Evolutionary conservation across 225 moss, liverwort and hornwort genomes (phyloP).

Genomic region (Climacium dendroides): DNA sequence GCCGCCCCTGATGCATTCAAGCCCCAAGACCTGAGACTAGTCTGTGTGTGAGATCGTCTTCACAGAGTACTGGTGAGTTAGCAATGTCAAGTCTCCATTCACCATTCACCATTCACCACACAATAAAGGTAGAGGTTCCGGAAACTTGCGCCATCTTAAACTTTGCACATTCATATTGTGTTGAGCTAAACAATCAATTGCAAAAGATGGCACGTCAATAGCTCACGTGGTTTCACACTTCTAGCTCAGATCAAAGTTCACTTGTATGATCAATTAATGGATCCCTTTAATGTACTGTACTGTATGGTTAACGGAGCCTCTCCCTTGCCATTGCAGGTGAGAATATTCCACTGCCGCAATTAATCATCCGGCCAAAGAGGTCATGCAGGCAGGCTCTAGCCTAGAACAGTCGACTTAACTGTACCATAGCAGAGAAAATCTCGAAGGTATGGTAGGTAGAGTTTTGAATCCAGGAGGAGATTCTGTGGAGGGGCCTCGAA

Average conservation of each 20-base stretch:
- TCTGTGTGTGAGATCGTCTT: background rate
- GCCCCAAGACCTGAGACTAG: conserved; percentile 37
- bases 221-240: background rate
- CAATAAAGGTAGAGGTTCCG: background rate
- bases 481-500: background rate
- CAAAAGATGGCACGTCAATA: too few relatives aligned
- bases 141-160: background rate
- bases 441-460: background rate
- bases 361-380: background rate
- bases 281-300: too few relatives aligned
- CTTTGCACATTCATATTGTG: background rate
- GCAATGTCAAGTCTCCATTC: background rate
- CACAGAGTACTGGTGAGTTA: background rate
- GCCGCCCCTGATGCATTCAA: conserved; percentile 33
- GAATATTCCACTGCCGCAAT: background rate
- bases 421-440: conserved; percentile 5
- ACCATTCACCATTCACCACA: too few relatives aligned
- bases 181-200: background rate
- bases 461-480: background rate
- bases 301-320: background rate
- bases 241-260: background rate
- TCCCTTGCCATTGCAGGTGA: background rate
- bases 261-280: background rate
- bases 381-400: background rate
- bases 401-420: background rate